phyloP scores from a whole-genome alignment of 176 grass and related monocot species.

The Cenchrus fungigraminus region DNA sequence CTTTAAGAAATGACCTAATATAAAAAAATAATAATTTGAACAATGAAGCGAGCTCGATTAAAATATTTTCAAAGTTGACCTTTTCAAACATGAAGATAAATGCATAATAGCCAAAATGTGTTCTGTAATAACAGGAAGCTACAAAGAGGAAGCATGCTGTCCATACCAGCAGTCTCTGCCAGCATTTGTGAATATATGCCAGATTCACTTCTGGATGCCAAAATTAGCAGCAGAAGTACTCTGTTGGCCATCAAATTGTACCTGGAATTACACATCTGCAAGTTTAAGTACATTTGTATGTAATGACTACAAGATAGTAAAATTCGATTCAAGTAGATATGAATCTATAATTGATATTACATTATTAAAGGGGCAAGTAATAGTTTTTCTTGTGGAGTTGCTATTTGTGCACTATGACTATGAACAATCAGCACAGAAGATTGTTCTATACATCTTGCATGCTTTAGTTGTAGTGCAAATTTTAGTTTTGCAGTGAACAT shows the following conservation, averaged over 20 bases:
- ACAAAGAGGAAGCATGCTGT: slow-evolving; percentile 25
- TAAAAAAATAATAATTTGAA: slow-evolving; percentile 33
- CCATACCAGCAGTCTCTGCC: slow-evolving; percentile 75
- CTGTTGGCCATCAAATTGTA: slow-evolving; percentile 99
- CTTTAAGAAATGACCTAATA: slow-evolving; percentile 88
- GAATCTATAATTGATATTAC: slow-evolving; percentile 25
- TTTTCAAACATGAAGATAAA: slow-evolving; percentile 32
- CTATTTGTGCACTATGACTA: background rate
- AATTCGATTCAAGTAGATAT: slow-evolving; percentile 8
- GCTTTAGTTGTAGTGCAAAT: background rate
- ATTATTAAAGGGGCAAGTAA: slow-evolving; percentile 24
- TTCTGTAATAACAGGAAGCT: slow-evolving; percentile 13
- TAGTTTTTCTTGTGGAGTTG: slow-evolving; percentile 2
- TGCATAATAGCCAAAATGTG: background rate
- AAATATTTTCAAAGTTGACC: slow-evolving; percentile 2
- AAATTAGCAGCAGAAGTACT: slow-evolving; percentile 84
- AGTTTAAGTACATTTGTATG: slow-evolving; percentile 11
- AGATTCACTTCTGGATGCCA: slow-evolving; percentile 87
- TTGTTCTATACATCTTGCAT: background rate
- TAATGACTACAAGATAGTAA: slow-evolving; percentile 19
- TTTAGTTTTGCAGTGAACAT: background rate
- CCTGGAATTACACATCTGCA: slow-evolving; percentile 50
- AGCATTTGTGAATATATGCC: slow-evolving; percentile 72
- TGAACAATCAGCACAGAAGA: slow-evolving; percentile 21
- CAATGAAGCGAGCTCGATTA: background rate